Evolutionary conservation across 2,329 filamentous ascomycete species (phyloP).

Genomic region (Diplodia intermedia): DNA sequence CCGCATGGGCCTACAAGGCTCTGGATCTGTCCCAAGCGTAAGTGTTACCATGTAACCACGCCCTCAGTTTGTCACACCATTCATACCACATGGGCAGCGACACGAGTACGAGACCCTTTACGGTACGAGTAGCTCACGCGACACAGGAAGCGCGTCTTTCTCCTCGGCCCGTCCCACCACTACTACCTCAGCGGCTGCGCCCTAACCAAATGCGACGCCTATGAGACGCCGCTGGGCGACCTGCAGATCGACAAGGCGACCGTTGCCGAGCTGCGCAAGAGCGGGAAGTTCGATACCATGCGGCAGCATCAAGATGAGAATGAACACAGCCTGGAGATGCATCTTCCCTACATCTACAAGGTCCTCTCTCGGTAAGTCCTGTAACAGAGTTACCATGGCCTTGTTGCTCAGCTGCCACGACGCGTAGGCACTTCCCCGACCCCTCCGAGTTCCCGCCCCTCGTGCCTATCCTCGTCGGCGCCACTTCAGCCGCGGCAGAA

Average conservation of each 20-base stretch:
- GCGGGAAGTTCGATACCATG: constrained; percentile 70
- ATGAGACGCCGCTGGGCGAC: constrained; percentile 76
- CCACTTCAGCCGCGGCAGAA: constrained; percentile 71
- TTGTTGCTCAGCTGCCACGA: constrained; percentile 18
- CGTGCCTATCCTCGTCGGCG: constrained; percentile 85
- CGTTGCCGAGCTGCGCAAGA: constrained; percentile 59
- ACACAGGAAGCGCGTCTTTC: constrained; percentile 79
- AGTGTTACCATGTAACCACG: constrained; percentile 38
- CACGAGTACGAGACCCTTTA: neutral
- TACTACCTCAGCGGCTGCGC: constrained; percentile 80
- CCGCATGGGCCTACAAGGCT: constrained; percentile 92
- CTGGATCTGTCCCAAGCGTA: constrained; percentile 80
- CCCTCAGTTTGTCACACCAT: neutral
- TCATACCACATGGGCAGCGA: neutral
- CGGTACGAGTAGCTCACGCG: constrained; percentile 3
- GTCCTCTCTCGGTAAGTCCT: constrained; percentile 61
- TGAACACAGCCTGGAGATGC: constrained; percentile 97
- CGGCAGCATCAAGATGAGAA: constrained; percentile 70
- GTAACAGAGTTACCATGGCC: neutral
- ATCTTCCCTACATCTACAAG: constrained; percentile 91
- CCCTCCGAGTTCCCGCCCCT: constrained; percentile 72
- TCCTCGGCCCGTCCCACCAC: constrained; percentile 92
- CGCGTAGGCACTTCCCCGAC: constrained; percentile 42
- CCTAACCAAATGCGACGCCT: constrained; percentile 73
- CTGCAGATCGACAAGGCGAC: constrained; percentile 68